Base-by-base conservation (phyloP, 768 basidiomycete species). In the Tulasnella sp. region DNA sequence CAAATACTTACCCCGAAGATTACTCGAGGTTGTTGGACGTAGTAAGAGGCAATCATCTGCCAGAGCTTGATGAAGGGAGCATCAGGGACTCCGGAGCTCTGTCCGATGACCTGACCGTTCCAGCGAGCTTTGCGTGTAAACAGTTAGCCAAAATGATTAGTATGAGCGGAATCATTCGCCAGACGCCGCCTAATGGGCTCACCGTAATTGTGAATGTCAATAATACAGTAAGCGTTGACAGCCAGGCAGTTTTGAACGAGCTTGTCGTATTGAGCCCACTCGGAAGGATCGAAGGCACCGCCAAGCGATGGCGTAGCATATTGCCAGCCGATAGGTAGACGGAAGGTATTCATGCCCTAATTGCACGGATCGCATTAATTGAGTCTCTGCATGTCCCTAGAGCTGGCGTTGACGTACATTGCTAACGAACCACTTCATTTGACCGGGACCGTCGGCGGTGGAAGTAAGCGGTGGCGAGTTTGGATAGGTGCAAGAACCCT, bases 1-100 rank as follows among this genome's bases (percentile, higher is more conserved):
- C 2, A 6, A 15, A 5, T 32, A 67, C 61, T 67, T 35, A 32
- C 61, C n/a, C 82, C 84, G 55, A 83, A 83, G 75, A 76, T 76
- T 4, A 76, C 57, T 29, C 57, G 48, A 20, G 75, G 57, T 35
- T 76, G 15, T 5, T 15, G 10, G 16, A 20, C 67, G 55, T 76
- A 76, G 32, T 76, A 55, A 39, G 39, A 13, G 35, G 75, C 75
- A 23, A 76, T 35, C 61, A 67, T 67, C 61, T 67, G 61, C 61
- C 61, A 67, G 26, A 67, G 32, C 61, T 67, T 67, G 29, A 67
- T 15, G 61, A 29, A 67, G 11, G n/a, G 29, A 13, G 75, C 57
- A 42, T 42, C 57, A 26, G 57, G 18, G 15, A 46, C 55, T 16
- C 13, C 44, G 44, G 44, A 15, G 39, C 72, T 74, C 40, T 76